Percentiles rank a stretch among this genome's conserved stretches.
phyloP scores from a whole-genome alignment of 2,329 filamentous ascomycete species.

The Nannizzia gypsea region DNA sequence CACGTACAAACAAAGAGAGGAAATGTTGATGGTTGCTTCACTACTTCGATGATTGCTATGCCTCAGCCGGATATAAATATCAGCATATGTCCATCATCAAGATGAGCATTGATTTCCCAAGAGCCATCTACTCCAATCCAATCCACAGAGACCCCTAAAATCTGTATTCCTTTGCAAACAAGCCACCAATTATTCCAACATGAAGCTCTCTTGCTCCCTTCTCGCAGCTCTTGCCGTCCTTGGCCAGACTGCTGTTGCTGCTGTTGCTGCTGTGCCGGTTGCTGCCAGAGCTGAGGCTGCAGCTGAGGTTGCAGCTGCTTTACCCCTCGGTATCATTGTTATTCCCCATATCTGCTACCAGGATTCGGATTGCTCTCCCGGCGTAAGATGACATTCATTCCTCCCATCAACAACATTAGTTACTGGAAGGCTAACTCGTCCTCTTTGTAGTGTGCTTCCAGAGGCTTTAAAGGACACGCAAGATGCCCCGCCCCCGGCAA shows the following conservation, averaged over 20 bases:
- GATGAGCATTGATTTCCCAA: background rate
- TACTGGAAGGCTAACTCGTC: background rate
- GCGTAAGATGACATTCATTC: background rate
- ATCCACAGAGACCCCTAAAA: background rate
- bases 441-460: background rate
- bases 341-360: background rate
- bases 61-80: background rate
- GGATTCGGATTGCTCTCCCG: background rate
- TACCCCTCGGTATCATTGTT: background rate
- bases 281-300: background rate
- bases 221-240: background rate
- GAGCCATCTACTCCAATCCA: background rate
- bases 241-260: constrained; percentile 1
- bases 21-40: background rate
- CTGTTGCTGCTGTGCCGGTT: background rate
- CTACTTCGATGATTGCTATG: too few species aligned
- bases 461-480: background rate
- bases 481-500: background rate
- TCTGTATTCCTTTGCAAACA: background rate
- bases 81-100: background rate
- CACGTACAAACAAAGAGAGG: background rate
- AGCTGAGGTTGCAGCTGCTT: background rate
- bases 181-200: background rate
- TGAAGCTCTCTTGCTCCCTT: background rate
- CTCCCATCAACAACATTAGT: background rate